phyloP scores from a whole-genome alignment of 2,329 filamentous ascomycete genomes.

The Neoscytalidium dimidiatum region DNA sequence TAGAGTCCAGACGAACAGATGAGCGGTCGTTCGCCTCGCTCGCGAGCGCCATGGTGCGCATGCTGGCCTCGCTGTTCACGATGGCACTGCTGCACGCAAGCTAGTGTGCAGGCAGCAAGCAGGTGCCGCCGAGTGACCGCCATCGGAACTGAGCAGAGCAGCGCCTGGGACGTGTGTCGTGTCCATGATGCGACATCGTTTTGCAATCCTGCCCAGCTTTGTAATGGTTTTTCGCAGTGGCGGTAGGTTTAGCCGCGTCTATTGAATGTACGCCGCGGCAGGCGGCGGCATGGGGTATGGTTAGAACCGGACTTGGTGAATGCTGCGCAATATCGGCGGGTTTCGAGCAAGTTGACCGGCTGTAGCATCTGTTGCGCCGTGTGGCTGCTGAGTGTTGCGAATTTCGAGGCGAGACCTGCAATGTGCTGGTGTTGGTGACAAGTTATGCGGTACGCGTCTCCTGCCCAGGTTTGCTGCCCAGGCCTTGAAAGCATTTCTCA shows the following conservation, averaged over 20 bases:
- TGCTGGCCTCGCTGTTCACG: background rate
- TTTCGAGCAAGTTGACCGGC: slow-evolving; percentile 4
- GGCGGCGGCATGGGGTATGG: too few relatives aligned
- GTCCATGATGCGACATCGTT: slow-evolving; percentile 16
- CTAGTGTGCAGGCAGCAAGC: slow-evolving; percentile 3
- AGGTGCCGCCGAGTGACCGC: slow-evolving; percentile 14
- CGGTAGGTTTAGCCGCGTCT: slow-evolving; percentile 8
- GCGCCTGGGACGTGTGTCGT: slow-evolving; percentile 12
- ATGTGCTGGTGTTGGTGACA: background rate
- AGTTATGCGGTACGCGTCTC: background rate
- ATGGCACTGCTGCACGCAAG: background rate
- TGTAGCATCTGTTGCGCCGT: background rate
- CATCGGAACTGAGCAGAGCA: slow-evolving; percentile 3
- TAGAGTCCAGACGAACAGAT: slow-evolving; percentile 5
- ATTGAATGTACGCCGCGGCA: too few relatives aligned
- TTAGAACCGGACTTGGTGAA: background rate
- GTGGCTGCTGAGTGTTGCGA: background rate
- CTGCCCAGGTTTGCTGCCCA: background rate
- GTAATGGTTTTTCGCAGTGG: background rate
- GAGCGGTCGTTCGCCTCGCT: slow-evolving; percentile 9
- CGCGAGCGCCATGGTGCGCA: background rate
- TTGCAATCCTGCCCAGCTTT: slow-evolving; percentile 12
- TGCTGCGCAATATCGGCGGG: slow-evolving; percentile 2
- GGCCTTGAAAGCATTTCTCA: background rate
- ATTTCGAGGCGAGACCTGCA: background rate